Evolutionary conservation across 2,329 filamentous ascomycete genomes (phyloP), one percentile per base, ranked within the genome.

Genomic region (Raffaelea ambrosiae): DNA sequence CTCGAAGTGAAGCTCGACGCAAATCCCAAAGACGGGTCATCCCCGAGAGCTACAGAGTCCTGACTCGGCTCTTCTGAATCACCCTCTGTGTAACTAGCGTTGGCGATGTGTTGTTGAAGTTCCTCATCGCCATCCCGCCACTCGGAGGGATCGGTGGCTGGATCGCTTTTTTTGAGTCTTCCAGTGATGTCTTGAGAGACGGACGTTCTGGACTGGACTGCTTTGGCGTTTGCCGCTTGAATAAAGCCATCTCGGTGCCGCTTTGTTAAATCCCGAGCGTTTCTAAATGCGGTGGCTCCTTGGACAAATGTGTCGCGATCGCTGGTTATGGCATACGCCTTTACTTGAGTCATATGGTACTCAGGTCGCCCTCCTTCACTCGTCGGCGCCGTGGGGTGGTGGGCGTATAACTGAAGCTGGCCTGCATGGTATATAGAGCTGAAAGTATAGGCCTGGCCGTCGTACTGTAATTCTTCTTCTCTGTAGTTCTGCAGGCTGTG

Each of bases 261-360:
- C 49, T 61, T 57, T 3, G 68, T 65, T 52, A 63, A 54, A 40
- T 71, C 65, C 49, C 66, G 57, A 1, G 56, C 53, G 55, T 72
- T 71, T 42, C 68, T 60, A 50, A 68, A 67, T 43, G 64, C 64
- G 3, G 58, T 58, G 5, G 57, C 61, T n/a, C 66, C 68, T 46
- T 60, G 16, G 16, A 56, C 41, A 48, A 68, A 71, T 2, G 43
- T 54, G 2, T 67, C 54, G 3, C 43, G 22, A 44, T 54, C 47
- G 29, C 19, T n/a, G 5, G 59, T 66, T 54, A 70, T 50, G 3
- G 2, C 48, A 36, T 38, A 68, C 2, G n/a, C 42, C 0, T 51
- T 47, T 2, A 69, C 4, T 46, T 63, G 53, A 10, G 63, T 67
- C 63, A 70, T 72, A 43, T 70, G 59, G 56, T 71, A 72, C 56